Evolutionary conservation across 768 basidiomycete genomes (phyloP), one percentile per base, ranked within the genome.

Genomic region (Pleurotus giganteus): DNA sequence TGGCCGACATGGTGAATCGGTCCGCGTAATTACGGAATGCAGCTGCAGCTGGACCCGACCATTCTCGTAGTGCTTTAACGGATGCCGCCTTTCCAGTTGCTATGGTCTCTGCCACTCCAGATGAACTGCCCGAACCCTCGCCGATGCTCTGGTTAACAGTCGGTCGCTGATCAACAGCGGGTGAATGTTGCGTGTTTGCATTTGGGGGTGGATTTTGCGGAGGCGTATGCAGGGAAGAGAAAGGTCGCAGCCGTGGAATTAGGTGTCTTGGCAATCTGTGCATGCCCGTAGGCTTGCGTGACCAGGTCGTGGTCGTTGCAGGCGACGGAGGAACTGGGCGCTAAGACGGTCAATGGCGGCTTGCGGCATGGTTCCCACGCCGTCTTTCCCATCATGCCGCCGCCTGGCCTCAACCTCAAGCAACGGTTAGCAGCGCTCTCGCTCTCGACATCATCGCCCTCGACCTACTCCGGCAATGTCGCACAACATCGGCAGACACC

Each of bases 341-440:
- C 44, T 28, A 45, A 24, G 3, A 21, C 12, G 27, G n/a, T 19
- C 7, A 23, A 19, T n/a, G n/a, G 26, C 11, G 17, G 17, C 21
- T 24, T 51, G 23, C 17, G 19, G 49, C 12, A 23, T 7, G n/a
- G 27, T 51, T 51, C 49, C 49, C 49, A 51, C 49, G 49, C 15
- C 46, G 57, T 47, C 37, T 49, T 43, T 39, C 44, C 37, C 31
- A n/a, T 29, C 44, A 64, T 63, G 59, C 62, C 66, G 62, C 68
- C 68, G 43, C 60, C 62, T 56, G 59, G 70, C 26, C 65, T 80
- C 19, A 83, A 69, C 46, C 75, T 89, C 56, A 89, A 86, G 69
- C 86, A 89, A 63, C 71, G 82, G 56, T 77, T 89, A 5, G 80
- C 85, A 15, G 81, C 85, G 0, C 76, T 89, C 26, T 81, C 85